Evolutionary conservation across 129 eudicot species (phyloP).

Genomic region (Solidago caesia): DNA sequence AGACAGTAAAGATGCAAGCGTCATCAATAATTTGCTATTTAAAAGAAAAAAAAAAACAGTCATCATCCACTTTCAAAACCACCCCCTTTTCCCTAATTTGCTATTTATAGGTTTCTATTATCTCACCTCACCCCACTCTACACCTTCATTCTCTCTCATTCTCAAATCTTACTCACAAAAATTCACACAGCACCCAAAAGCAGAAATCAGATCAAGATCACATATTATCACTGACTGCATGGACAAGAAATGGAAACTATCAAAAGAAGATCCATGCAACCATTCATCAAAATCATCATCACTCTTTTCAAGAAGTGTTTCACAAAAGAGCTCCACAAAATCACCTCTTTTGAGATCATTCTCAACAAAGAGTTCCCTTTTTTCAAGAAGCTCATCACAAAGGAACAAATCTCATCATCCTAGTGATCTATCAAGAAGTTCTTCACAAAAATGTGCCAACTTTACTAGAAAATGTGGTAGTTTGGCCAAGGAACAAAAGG

Average conservation of each 20-base stretch:
- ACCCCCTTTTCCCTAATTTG: conserved; percentile 22
- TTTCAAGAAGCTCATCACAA: conserved; percentile 59
- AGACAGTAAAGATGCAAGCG: conserved; percentile 48
- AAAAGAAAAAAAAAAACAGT: conserved; percentile 29
- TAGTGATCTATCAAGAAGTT: conserved; percentile 54
- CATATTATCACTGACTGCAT: conserved; percentile 27
- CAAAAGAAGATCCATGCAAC: conserved; percentile 51
- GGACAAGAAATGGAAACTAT: conserved; percentile 73
- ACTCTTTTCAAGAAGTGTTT: conserved; percentile 43
- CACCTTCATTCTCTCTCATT: conserved; percentile 8
- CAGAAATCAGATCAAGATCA: conserved; percentile 24
- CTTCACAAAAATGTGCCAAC: conserved; percentile 63
- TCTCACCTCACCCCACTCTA: conserved; percentile 39
- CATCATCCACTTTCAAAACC: conserved; percentile 29
- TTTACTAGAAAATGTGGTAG: conserved; percentile 67
- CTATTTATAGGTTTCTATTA: conserved; percentile 39
- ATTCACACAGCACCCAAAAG: neutral
- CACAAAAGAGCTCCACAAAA: conserved; percentile 52
- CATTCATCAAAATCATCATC: conserved; percentile 50
- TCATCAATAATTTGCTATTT: conserved; percentile 38
- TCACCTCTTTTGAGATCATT: conserved; percentile 52
- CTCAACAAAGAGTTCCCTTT: conserved; percentile 51
- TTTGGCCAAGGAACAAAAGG: conserved; percentile 88
- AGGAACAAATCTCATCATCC: conserved; percentile 39
- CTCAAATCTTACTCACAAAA: conserved; percentile 3